These are phyloP conservation scores for Cryptococcus neoformans DNA, from an alignment of 1,284 basidiomycete species.

Conservation along the genomic window DNA sequence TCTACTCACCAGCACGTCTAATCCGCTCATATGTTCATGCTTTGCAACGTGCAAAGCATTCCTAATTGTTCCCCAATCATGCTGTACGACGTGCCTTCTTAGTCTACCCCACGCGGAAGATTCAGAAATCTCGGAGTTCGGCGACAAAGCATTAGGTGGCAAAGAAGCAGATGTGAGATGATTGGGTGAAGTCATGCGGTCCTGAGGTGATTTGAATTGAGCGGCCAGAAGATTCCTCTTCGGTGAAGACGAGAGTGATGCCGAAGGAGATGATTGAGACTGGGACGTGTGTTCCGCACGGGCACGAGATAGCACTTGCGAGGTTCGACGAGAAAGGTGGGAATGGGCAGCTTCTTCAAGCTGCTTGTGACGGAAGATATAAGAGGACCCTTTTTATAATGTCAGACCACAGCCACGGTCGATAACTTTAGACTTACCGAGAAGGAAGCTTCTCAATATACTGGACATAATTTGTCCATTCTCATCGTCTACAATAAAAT, in stretches of 20 bases:
- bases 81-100: constrained; percentile 53
- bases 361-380: constrained; percentile 49
- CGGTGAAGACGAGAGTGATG: constrained; percentile 23
- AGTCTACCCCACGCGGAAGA: constrained; percentile 34
- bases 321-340: constrained; percentile 37
- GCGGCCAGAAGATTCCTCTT: constrained; percentile 3
- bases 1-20: constrained; percentile 68
- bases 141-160: not conserved
- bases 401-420: not conserved
- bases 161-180: not conserved
- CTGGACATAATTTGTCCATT: constrained; percentile 74
- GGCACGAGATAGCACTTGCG: constrained; percentile 30
- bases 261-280: constrained; percentile 13
- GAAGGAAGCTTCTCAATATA: constrained; percentile 78
- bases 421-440: constrained; percentile 58
- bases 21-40: constrained; percentile 70
- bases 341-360: constrained; percentile 34
- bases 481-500: constrained; percentile 78
- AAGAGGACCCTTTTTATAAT: constrained; percentile 36
- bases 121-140: constrained; percentile 3
- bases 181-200: not conserved
- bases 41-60: constrained; percentile 61
- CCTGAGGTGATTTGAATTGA: not conserved
- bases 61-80: constrained; percentile 52
- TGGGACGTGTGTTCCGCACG: constrained; percentile 15